Evolutionary conservation across 108 stramenopile species (phyloP).

Genomic region (Skeletonema potamos): DNA sequence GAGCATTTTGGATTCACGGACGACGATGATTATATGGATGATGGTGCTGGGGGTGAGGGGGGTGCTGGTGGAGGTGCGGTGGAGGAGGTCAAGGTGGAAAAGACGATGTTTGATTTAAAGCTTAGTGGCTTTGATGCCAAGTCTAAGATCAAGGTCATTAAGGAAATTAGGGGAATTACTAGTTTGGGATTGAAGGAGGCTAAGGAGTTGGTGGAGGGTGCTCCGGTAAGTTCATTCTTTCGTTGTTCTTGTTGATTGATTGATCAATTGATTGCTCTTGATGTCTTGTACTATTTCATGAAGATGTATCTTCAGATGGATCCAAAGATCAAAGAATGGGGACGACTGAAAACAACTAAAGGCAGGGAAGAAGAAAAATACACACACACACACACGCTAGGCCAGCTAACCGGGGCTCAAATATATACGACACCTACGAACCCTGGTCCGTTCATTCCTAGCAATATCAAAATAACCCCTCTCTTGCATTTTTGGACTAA

Average conservation of each 20-base stretch:
- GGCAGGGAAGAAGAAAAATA: no score
- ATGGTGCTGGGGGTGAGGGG: constrained; percentile 43
- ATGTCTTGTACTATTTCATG: background rate
- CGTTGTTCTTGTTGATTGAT: background rate
- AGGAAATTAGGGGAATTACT: constrained; percentile 83
- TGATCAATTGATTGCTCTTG: background rate
- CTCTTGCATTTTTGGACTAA: constrained; percentile 7
- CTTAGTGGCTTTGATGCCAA: constrained; percentile 89
- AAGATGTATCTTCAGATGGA: no score
- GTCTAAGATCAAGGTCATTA: constrained; percentile 91
- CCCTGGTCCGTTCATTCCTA: constrained; percentile 52
- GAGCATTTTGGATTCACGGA: constrained; percentile 81
- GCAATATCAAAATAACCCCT: constrained; percentile 28
- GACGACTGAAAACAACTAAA: no score
- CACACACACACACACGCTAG: constrained; percentile 22
- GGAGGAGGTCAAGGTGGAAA: constrained; percentile 55
- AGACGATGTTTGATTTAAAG: constrained; percentile 87
- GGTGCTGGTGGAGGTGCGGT: constrained; percentile 39
- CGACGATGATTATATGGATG: constrained; percentile 37
- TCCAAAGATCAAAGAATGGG: no score
- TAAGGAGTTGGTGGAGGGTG: constrained; percentile 90
- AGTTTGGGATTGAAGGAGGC: constrained; percentile 91
- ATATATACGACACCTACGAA: constrained; percentile 21
- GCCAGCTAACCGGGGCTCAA: constrained; percentile 48
- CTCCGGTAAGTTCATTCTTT: constrained; percentile 59